phyloP scores from a whole-genome alignment of 352 stramenopile species.

The Blastocystis sp. region DNA sequence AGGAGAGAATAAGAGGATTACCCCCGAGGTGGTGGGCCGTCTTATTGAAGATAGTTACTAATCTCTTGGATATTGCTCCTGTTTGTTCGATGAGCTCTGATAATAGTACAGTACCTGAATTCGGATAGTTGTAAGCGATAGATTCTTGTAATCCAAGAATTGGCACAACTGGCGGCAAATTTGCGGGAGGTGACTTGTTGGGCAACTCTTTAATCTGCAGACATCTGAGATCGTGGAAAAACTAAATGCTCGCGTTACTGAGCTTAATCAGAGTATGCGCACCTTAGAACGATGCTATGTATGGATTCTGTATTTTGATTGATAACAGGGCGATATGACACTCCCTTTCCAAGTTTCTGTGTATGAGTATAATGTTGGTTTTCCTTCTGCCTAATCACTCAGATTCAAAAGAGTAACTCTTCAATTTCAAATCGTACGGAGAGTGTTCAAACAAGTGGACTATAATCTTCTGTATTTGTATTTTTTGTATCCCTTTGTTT shows the following conservation, averaged over 20 bases:
- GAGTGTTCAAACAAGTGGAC: not conserved
- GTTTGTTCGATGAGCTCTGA: constrained; percentile 49
- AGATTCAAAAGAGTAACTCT: not conserved
- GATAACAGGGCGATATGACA: not conserved
- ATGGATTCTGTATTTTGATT: not conserved
- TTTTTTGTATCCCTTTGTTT: not conserved
- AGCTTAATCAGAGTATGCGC: constrained; percentile 55
- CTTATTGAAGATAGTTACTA: constrained; percentile 58
- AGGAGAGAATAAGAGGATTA: constrained; percentile 53
- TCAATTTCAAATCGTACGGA: not conserved
- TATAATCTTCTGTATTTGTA: not conserved
- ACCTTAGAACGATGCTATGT: constrained; percentile 42
- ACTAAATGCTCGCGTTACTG: not conserved
- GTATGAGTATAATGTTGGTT: constrained; percentile 17
- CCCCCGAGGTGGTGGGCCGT: constrained; percentile 22
- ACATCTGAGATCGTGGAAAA: constrained; percentile 1
- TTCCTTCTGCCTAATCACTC: not conserved
- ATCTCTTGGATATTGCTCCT: not conserved
- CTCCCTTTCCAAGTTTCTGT: constrained; percentile 42
- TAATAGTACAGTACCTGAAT: not conserved
- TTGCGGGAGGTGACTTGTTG: not conserved
- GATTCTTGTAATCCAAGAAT: constrained; percentile 54
- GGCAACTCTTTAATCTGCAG: not conserved
- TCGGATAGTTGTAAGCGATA: not conserved
- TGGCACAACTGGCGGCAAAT: constrained; percentile 4